Percentiles rank a stretch among this genome's conserved stretches.
These are phyloP conservation scores for Diddensiella caesifluorescens DNA, from an alignment of 805 yeast genomes.

Conservation along the genomic window DNA sequence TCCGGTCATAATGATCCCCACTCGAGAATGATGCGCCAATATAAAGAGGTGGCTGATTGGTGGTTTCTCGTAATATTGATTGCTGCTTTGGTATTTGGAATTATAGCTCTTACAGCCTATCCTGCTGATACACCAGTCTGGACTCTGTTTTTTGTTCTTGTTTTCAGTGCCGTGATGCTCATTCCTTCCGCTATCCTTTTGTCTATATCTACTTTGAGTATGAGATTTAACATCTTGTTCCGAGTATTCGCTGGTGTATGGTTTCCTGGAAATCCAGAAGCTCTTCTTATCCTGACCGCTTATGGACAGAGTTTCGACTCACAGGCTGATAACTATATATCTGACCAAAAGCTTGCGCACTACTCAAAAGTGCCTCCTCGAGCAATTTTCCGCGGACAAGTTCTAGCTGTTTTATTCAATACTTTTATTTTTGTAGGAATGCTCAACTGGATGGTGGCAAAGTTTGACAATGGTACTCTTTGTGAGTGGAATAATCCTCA, in stretches of 20 bases:
- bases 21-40: slow-evolving; percentile 41
- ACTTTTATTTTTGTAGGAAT: slow-evolving; percentile 30
- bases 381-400: slow-evolving; percentile 46
- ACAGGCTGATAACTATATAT: slow-evolving; percentile 37
- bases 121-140: slow-evolving; percentile 51
- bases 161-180: slow-evolving; percentile 48
- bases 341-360: slow-evolving; percentile 56
- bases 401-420: slow-evolving; percentile 38
- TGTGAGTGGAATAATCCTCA: slow-evolving; percentile 37
- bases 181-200: slow-evolving; percentile 50
- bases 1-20: slow-evolving; percentile 28
- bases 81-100: slow-evolving; percentile 41
- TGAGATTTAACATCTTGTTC: slow-evolving; percentile 50
- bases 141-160: slow-evolving; percentile 54
- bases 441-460: slow-evolving; percentile 32
- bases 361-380: slow-evolving; percentile 57
- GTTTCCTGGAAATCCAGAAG: slow-evolving; percentile 54
- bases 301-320: slow-evolving; percentile 41
- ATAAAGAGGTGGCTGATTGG: slow-evolving; percentile 70
- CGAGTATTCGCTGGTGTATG: slow-evolving; percentile 64
- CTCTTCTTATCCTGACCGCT: slow-evolving; percentile 48
- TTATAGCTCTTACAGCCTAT: slow-evolving; percentile 37
- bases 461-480: slow-evolving; percentile 35
- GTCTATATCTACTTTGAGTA: slow-evolving; percentile 54
- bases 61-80: slow-evolving; percentile 54